Conservation (phyloP, 2,329 filamentous ascomycete species). For the Decorospora gaudefroyi region DNA sequence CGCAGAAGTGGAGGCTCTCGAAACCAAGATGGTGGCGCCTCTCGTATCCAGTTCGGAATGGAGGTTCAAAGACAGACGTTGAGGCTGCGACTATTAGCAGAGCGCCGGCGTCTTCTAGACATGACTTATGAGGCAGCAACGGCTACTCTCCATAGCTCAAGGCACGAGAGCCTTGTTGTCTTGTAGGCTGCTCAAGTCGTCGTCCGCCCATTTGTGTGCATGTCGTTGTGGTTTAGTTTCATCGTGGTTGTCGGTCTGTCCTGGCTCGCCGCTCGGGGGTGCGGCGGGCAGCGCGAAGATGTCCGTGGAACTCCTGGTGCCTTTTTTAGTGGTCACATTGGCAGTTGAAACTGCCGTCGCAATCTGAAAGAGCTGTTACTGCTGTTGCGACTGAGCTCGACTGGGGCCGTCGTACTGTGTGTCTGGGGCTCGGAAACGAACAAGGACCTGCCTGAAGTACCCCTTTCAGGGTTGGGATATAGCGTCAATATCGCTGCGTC, state of each 20-base stretch:
- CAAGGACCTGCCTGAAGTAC: too few relatives aligned
- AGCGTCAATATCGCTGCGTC: too few relatives aligned
- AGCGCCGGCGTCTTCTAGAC: neutral
- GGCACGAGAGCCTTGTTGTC: neutral
- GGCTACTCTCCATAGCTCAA: neutral
- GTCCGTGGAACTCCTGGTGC: too few relatives aligned
- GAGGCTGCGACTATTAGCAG: neutral
- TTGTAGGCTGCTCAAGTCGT: neutral
- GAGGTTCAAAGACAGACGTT: neutral
- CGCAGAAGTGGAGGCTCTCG: neutral
- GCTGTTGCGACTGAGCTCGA: neutral
- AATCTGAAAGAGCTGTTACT: neutral
- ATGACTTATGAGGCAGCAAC: neutral
- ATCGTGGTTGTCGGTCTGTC: neutral
- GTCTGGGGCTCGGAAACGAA: too few relatives aligned
- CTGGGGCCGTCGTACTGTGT: neutral
- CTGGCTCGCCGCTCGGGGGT: too few relatives aligned
- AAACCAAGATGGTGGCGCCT: neutral
- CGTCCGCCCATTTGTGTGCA: too few relatives aligned
- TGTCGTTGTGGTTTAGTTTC: too few relatives aligned
- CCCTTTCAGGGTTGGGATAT: too few relatives aligned
- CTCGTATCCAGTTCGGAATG: neutral
- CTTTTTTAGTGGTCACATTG: too few relatives aligned
- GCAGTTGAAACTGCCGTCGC: neutral
- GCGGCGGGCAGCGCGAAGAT: too few relatives aligned